Base-by-base conservation (phyloP, 352 stramenopile species). In the Globisporangium solare region DNA sequence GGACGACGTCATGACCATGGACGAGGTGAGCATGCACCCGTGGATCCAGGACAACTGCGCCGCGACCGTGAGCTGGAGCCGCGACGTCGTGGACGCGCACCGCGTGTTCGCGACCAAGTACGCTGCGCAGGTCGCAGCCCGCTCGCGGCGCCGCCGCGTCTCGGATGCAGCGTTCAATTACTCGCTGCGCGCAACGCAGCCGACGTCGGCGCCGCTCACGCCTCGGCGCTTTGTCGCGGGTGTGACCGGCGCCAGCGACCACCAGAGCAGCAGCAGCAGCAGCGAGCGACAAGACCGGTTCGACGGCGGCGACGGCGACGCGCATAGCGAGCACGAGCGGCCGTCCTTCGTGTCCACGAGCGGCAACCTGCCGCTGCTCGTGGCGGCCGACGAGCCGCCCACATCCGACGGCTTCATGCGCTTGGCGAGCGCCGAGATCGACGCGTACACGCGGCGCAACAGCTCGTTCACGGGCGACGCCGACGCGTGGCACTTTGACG, bases 391-490 rank as follows among this genome's bases (percentile, higher is more conserved):
- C 12, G 76, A 73, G 18, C 66, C 67, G 20, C 76, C 72, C 10
- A 94, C 77, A 48, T 76, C 81, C 12, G 84, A 94, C 45, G 74
- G 72, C 15, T 94, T 76, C 66, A 94, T 94, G 79, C 76, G 83
- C 15, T 69, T 91, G 21, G 84, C 84, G 27, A 88, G 66, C 46
- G 65, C 71, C 14, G 76, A 80, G 56, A 74, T 89, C 48, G 75
- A 80, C 37, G 71, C 58, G 42, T 63, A 18, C 31, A 42, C 56
- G 17, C 21, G 17, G 31, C 6, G 1, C 31, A 24, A 10, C 13
- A n/a, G 11, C 14, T 8, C 32, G 21, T 43, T 43, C 39, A 43
- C 3, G 22, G n/a, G 37, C 40, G 15, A 22, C 56, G 17, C 18
- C 51, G 51, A 56, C 13, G 17, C 39, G 39, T 56, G 18, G 39